Conservation (phyloP, 169 alveolate genomes). For the Babesia sp. region DNA sequence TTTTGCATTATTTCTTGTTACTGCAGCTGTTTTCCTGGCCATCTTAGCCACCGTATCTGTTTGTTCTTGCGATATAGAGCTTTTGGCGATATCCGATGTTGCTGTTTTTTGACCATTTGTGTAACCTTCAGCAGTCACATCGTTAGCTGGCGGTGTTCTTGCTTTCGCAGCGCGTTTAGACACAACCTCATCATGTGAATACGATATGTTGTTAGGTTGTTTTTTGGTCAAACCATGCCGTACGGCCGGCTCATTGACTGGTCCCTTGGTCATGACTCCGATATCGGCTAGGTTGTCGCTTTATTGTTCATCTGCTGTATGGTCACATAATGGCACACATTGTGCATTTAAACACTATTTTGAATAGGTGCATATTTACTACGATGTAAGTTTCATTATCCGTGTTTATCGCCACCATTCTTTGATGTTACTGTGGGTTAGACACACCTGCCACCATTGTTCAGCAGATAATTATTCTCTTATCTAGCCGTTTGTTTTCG, state of each 20-base stretch:
- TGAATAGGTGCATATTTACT: neutral
- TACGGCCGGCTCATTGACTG: too few relatives aligned
- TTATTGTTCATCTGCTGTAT: too few relatives aligned
- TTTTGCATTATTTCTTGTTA: neutral
- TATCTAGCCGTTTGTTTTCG: too few relatives aligned
- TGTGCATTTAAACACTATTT: neutral
- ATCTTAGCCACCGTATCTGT: neutral
- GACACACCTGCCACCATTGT: neutral
- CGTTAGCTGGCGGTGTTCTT: too few relatives aligned
- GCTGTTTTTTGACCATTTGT: neutral
- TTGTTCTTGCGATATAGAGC: neutral
- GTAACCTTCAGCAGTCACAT: neutral
- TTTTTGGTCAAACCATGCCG: too few relatives aligned
- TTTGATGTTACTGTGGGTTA: neutral
- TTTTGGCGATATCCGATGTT: neutral
- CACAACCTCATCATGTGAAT: too few relatives aligned
- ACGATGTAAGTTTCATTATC: neutral
- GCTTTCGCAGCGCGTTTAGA: too few relatives aligned
- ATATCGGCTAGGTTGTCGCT: too few relatives aligned
- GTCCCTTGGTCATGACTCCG: neutral
- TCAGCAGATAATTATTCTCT: neutral
- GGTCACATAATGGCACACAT: too few relatives aligned
- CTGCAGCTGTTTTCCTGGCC: neutral
- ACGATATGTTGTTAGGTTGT: too few relatives aligned
- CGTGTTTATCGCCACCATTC: neutral